Percentiles rank a stretch among this genome's conserved stretches.
Conservation (phyloP, 2,329 filamentous ascomycete species). For the Phaeosphaeria sp. region DNA sequence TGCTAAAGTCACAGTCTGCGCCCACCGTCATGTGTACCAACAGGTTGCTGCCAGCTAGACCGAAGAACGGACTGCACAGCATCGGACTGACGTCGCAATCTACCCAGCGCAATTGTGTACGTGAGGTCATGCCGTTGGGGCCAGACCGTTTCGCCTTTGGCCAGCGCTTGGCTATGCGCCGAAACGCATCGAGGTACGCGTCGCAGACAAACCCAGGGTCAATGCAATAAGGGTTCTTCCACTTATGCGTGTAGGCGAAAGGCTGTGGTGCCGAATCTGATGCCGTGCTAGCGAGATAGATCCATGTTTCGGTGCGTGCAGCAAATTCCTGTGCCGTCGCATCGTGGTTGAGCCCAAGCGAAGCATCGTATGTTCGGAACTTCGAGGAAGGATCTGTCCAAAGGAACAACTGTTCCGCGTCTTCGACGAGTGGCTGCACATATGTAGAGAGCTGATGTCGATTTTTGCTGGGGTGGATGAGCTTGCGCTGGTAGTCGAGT, state of each 20-base stretch:
- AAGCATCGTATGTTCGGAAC: not conserved
- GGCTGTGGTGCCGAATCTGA: not conserved
- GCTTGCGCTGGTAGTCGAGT: not conserved
- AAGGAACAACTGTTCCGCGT: not conserved
- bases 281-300: not conserved
- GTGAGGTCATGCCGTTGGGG: not conserved
- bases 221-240: not conserved
- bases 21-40: constrained; percentile 7
- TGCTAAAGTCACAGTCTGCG: not conserved
- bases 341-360: not conserved
- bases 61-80: constrained; percentile 1
- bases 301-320: not conserved
- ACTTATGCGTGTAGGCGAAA: not conserved
- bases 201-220: not conserved
- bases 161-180: constrained; percentile 6
- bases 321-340: not conserved
- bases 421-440: not conserved
- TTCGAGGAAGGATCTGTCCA: not conserved
- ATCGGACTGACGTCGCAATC: constrained; percentile 11
- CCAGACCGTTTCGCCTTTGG: not conserved
- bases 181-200: constrained; percentile 1
- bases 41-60: not conserved
- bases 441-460: not conserved
- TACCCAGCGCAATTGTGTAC: constrained; percentile 2
- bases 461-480: not conserved